phyloP scores from a whole-genome alignment of 805 yeast genomes.

The Saccharomycopsis synnaedendra region DNA sequence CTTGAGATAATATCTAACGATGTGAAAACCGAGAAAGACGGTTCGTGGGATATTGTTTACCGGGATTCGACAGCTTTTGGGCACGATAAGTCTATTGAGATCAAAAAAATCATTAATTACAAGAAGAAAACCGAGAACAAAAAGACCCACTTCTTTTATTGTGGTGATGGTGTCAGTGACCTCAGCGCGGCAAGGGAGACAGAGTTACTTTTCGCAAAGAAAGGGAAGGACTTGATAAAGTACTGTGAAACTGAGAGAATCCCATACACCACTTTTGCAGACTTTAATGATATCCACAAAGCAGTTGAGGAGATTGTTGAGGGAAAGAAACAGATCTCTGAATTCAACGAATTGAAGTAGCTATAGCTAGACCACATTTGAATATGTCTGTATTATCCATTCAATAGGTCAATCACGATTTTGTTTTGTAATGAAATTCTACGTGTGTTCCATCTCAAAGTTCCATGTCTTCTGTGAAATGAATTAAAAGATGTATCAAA shows the following conservation, averaged over 20 bases:
- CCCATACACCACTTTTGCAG: conserved; percentile 74
- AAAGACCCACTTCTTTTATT: conserved; percentile 53
- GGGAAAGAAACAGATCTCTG: conserved; percentile 5
- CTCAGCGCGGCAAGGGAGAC: conserved; percentile 93
- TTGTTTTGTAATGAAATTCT: background rate
- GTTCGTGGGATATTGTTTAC: conserved; percentile 75
- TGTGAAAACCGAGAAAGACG: conserved; percentile 35
- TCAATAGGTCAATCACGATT: background rate
- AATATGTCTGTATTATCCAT: background rate
- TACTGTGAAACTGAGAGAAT: conserved; percentile 73
- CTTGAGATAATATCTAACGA: conserved; percentile 79
- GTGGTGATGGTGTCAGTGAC: conserved; percentile 98
- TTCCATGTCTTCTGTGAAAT: too few relatives aligned
- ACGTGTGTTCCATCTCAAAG: too few relatives aligned
- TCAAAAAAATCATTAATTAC: conserved; percentile 32
- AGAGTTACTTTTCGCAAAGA: conserved; percentile 84
- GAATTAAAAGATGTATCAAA: too few relatives aligned
- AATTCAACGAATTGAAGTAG: conserved; percentile 12
- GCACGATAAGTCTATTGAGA: conserved; percentile 85
- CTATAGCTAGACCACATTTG: background rate
- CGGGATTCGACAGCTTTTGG: conserved; percentile 84
- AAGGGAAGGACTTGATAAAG: conserved; percentile 79
- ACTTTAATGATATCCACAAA: conserved; percentile 49
- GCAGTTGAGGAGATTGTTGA: conserved; percentile 5
- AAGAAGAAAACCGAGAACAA: conserved; percentile 23